A percentile compares a stretch with the other conserved stretches of the same genome.
phyloP scores from a whole-genome alignment of 306 rosid genomes.

The Cyclanthera cordifolia region DNA sequence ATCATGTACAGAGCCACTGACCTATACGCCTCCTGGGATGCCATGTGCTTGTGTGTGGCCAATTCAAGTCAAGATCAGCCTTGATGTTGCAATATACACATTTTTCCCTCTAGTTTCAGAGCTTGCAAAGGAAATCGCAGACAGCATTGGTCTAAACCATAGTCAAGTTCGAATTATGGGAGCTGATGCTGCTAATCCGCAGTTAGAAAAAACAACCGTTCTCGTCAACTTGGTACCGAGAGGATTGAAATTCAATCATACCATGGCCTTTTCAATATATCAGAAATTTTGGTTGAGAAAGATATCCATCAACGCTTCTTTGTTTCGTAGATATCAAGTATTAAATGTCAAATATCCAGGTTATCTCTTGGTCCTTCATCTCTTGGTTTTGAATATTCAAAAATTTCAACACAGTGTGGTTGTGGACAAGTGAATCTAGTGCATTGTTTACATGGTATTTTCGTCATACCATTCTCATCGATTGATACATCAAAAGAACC shows the following conservation, averaged over 20 bases:
- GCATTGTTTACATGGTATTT: neutral
- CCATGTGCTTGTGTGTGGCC: slow-evolving; percentile 88
- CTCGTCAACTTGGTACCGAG: slow-evolving; percentile 68
- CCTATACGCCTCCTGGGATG: slow-evolving; percentile 67
- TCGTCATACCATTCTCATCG: neutral
- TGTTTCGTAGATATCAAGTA: slow-evolving; percentile 69
- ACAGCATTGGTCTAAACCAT: slow-evolving; percentile 46
- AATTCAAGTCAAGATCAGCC: slow-evolving; percentile 60
- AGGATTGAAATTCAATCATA: slow-evolving; percentile 48
- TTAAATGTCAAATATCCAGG: slow-evolving; percentile 78
- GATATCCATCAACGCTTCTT: slow-evolving; percentile 42
- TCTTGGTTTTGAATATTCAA: neutral
- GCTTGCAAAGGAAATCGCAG: slow-evolving; percentile 74
- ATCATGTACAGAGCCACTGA: slow-evolving; percentile 76
- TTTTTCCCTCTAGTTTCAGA: slow-evolving; percentile 62
- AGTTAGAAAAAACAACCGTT: slow-evolving; percentile 61
- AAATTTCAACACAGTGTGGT: neutral
- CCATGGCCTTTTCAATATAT: slow-evolving; percentile 45
- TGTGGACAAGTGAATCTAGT: neutral
- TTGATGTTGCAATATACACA: slow-evolving; percentile 51
- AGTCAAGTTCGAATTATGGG: slow-evolving; percentile 89
- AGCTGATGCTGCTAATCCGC: slow-evolving; percentile 72
- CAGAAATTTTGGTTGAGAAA: slow-evolving; percentile 61
- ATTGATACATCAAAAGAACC: neutral
- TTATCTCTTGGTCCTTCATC: slow-evolving; percentile 17